A percentile compares a stretch with the other conserved stretches of the same genome.
These are phyloP conservation scores for Phytophthora podocarpi DNA, from an alignment of 352 stramenopile genomes.

Conservation along the genomic window DNA sequence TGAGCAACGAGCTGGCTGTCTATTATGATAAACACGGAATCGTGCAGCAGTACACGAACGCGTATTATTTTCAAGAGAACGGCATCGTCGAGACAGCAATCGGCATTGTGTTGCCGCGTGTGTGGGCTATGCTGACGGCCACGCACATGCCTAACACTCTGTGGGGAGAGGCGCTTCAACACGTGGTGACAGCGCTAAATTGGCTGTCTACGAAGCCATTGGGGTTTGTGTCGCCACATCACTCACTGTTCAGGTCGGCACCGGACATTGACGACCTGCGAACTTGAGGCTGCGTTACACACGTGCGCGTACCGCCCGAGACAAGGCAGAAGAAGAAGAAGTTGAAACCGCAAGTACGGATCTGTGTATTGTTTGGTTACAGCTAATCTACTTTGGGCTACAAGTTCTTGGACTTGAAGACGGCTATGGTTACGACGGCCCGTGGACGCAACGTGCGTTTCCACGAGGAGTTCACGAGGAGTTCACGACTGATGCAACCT, in stretches of 20 bases:
- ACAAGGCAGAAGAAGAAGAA: conserved; percentile 12
- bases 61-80: conserved; percentile 10
- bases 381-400: conserved; percentile 4
- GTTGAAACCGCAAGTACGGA: background rate
- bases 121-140: background rate
- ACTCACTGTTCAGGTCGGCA: background rate
- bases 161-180: conserved; percentile 4
- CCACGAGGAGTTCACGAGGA: conserved; percentile 7
- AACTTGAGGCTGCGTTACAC: conserved; percentile 5
- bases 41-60: background rate
- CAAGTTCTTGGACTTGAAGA: conserved; percentile 4
- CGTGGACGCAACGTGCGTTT: conserved; percentile 1
- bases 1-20: background rate
- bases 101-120: background rate
- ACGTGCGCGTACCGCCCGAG: conserved; percentile 6
- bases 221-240: background rate
- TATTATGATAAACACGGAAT: conserved; percentile 4
- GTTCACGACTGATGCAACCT: conserved; percentile 1
- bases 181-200: conserved; percentile 1
- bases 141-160: background rate
- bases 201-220: background rate
- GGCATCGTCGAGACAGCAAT: background rate
- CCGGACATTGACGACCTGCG: background rate
- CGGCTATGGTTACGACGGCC: background rate
- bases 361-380: conserved; percentile 12